Percentiles rank a stretch among this genome's conserved stretches.
These are phyloP conservation scores for Xylariaceae sp. DNA, from an alignment of 2,329 filamentous ascomycete genomes.

Conservation along the genomic window DNA sequence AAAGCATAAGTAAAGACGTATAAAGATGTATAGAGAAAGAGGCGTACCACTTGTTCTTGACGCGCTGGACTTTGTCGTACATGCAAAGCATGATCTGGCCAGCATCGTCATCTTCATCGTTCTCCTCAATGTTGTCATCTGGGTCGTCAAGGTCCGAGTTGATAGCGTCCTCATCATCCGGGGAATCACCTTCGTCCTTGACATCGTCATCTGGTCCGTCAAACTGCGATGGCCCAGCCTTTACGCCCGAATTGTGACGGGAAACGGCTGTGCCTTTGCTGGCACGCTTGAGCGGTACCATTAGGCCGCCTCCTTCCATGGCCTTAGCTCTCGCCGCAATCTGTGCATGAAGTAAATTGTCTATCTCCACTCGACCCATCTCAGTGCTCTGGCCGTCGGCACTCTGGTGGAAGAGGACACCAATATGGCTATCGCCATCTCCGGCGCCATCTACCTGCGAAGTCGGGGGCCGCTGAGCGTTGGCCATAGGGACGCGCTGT, in stretches of 20 bases:
- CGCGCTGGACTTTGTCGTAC: slow-evolving; percentile 98
- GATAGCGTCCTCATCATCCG: slow-evolving; percentile 85
- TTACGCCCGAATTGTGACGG: slow-evolving; percentile 26
- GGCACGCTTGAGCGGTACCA: slow-evolving; percentile 71
- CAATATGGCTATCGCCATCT: slow-evolving; percentile 63
- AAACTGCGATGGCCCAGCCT: slow-evolving; percentile 53
- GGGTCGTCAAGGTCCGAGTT: slow-evolving; percentile 97
- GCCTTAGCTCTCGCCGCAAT: slow-evolving; percentile 68
- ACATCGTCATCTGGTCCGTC: slow-evolving; percentile 68
- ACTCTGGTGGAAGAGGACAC: slow-evolving; percentile 64
- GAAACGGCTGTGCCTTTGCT: slow-evolving; percentile 46
- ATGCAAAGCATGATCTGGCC: slow-evolving; percentile 97
- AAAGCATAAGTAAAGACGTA: slow-evolving; percentile 28
- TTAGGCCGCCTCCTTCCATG: slow-evolving; percentile 77
- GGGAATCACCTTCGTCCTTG: slow-evolving; percentile 53
- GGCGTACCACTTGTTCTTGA: slow-evolving; percentile 93
- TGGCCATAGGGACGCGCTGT: slow-evolving; percentile 45
- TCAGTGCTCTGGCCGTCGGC: slow-evolving; percentile 59
- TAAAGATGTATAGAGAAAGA: slow-evolving; percentile 9
- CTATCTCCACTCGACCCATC: slow-evolving; percentile 68
- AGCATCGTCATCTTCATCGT: slow-evolving; percentile 85
- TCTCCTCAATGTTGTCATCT: slow-evolving; percentile 82
- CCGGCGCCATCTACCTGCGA: slow-evolving; percentile 78
- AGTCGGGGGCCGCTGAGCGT: slow-evolving; percentile 48
- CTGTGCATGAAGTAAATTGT: slow-evolving; percentile 71